Conservation (phyloP, 148 eudicot genomes). For the Camellia granthamiana region DNA sequence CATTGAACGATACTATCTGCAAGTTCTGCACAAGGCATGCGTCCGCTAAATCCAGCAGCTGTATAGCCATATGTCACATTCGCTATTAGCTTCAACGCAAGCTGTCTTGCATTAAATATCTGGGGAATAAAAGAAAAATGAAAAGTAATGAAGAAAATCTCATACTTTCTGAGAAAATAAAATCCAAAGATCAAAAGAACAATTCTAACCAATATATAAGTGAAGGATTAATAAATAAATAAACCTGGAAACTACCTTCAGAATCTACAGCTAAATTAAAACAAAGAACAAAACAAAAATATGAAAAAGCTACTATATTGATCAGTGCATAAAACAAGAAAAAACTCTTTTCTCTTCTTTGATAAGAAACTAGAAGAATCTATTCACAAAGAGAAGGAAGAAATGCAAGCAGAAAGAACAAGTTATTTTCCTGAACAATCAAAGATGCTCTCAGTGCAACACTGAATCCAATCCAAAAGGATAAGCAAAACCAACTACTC, state of each 20-base stretch:
- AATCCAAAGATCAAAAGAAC: neutral
- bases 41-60: conserved; percentile 99
- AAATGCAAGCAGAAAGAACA: neutral
- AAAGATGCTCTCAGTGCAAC: neutral
- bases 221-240: neutral
- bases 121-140: conserved; percentile 20
- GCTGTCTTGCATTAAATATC: conserved; percentile 91
- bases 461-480: neutral
- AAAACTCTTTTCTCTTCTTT: neutral
- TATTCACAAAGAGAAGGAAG: neutral
- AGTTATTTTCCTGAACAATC: neutral
- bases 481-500: neutral
- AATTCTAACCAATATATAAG: neutral
- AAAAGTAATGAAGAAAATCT: neutral
- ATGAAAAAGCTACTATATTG: neutral
- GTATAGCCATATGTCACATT: conserved; percentile 97
- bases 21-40: conserved; percentile 99
- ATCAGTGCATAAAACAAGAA: neutral
- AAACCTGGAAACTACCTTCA: neutral
- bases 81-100: conserved; percentile 90
- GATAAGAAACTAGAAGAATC: neutral
- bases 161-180: neutral
- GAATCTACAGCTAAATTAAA: neutral
- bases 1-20: conserved; percentile 99
- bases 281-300: neutral